These are phyloP conservation scores for Dicorynia guianensis DNA, from an alignment of 306 rosid species.

Conservation along the genomic window DNA sequence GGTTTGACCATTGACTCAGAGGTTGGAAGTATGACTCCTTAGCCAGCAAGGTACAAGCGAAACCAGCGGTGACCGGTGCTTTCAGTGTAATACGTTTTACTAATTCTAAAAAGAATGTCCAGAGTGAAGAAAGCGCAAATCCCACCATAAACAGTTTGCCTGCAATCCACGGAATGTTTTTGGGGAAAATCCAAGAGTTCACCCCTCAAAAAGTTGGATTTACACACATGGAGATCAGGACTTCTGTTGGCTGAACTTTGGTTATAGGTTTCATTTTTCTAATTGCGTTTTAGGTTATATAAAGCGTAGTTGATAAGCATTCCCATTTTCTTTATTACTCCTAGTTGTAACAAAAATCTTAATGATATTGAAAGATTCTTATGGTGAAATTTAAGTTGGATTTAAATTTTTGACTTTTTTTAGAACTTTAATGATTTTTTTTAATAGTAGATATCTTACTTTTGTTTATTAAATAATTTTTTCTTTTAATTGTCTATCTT, in stretches of 20 bases:
- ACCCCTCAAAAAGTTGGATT: constrained; percentile 2
- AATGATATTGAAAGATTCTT: not conserved
- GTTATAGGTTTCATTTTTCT: not conserved
- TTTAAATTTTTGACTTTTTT: too few relatives aligned
- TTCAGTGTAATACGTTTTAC: constrained; percentile 8
- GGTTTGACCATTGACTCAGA: too few relatives aligned
- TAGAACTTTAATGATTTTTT: too few relatives aligned
- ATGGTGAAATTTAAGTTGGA: too few relatives aligned
- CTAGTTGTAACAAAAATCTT: not conserved
- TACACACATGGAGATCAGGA: constrained; percentile 11
- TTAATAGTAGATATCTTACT: too few relatives aligned
- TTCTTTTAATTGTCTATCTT: too few relatives aligned
- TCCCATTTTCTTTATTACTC: not conserved
- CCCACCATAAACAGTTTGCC: constrained; percentile 1
- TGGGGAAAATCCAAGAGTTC: not conserved
- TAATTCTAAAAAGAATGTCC: constrained; percentile 8
- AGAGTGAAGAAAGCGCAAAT: constrained; percentile 20
- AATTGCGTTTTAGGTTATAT: not conserved
- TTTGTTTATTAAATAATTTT: too few relatives aligned
- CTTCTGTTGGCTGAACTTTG: constrained; percentile 25
- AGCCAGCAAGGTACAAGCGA: too few relatives aligned
- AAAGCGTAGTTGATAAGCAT: not conserved
- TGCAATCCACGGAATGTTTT: not conserved
- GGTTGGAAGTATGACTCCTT: too few relatives aligned
- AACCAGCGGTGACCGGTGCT: not conserved